These are phyloP conservation scores for Leishmania aethiopica DNA, from an alignment of 208 protist species.

Conservation along the genomic window DNA sequence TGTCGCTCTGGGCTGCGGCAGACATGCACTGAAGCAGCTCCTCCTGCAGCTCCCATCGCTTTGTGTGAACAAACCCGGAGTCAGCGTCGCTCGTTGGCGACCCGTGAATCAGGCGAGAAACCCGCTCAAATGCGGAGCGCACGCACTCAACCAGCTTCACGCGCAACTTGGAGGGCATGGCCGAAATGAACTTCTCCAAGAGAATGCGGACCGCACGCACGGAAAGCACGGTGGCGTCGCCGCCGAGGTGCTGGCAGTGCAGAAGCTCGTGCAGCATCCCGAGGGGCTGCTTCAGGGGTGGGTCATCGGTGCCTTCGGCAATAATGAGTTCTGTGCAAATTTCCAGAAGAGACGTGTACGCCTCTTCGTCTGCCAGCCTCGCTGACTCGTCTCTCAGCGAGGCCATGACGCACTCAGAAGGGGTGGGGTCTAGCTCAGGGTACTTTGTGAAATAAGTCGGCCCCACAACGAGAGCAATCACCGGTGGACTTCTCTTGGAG, in stretches of 20 bases:
- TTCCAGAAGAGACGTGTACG: constrained; percentile 28
- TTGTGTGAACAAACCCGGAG: constrained; percentile 44
- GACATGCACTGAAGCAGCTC: constrained; percentile 80
- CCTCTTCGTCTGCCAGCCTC: constrained; percentile 23
- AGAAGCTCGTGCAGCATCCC: constrained; percentile 27
- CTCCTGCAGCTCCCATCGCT: constrained; percentile 65
- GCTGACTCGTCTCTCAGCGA: constrained; percentile 1
- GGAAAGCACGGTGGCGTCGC: constrained; percentile 77
- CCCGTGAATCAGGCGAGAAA: not conserved
- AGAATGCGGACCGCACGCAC: constrained; percentile 65
- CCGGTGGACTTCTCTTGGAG: not conserved
- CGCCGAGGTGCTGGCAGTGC: constrained; percentile 33
- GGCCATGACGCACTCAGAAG: not conserved
- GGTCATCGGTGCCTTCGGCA: constrained; percentile 23
- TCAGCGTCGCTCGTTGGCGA: not conserved
- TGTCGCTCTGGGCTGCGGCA: constrained; percentile 31
- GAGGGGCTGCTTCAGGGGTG: constrained; percentile 13
- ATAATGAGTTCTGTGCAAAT: constrained; percentile 44
- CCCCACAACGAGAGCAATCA: not conserved
- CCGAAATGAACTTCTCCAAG: constrained; percentile 64
- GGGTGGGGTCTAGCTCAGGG: not conserved
- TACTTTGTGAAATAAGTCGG: not conserved
- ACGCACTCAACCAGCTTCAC: constrained; percentile 23
- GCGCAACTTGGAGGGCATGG: constrained; percentile 9
- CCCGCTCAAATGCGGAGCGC: constrained; percentile 2